Conservation (phyloP, 202 grass and related monocot genomes). For the Digitaria exilis region DNA sequence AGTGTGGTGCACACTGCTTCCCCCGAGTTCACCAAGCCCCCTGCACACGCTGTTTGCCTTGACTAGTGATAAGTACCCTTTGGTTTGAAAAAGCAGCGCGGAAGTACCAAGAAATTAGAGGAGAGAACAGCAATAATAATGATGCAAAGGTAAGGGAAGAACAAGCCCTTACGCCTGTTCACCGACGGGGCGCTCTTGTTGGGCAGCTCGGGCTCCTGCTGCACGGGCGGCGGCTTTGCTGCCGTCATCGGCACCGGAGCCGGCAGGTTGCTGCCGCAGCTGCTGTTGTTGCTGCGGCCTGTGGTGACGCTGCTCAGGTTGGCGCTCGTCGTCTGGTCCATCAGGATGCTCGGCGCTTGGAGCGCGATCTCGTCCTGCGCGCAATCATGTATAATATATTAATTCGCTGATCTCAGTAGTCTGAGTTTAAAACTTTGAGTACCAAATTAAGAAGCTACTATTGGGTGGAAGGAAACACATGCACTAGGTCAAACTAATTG, state of each 20-base stretch:
- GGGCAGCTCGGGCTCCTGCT: constrained; percentile 49
- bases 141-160: neutral
- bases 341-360: constrained; percentile 67
- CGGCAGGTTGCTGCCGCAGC: constrained; percentile 54
- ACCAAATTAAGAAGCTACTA: neutral
- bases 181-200: constrained; percentile 56
- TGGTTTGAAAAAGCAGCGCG: neutral
- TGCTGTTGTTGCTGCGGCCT: constrained; percentile 56
- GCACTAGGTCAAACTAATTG: neutral
- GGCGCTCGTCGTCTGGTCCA: constrained; percentile 68
- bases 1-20: constrained; percentile 6
- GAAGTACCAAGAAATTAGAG: constrained; percentile 4
- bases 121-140: neutral
- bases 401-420: neutral
- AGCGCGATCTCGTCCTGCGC: constrained; percentile 77
- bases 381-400: too few relatives aligned
- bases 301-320: constrained; percentile 58
- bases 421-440: neutral
- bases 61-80: neutral
- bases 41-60: constrained; percentile 17
- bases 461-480: neutral
- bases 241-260: constrained; percentile 27
- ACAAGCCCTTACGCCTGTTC: constrained; percentile 75
- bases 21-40: neutral
- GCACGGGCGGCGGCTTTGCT: constrained; percentile 55